Conservation (phyloP, 768 basidiomycete genomes). For the Cyclocybe cylindracea region DNA sequence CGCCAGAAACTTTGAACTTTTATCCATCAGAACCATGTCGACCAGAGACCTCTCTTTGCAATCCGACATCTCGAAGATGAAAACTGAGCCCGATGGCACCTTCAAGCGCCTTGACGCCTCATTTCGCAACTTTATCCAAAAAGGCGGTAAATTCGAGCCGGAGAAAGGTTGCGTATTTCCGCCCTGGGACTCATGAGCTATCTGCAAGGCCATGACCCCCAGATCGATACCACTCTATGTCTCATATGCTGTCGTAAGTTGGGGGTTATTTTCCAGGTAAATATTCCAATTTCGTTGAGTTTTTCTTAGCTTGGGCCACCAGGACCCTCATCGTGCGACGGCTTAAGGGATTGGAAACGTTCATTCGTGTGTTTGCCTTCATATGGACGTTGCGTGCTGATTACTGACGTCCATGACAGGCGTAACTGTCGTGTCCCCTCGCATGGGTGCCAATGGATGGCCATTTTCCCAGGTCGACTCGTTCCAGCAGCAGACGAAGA, state of each 20-base stretch:
- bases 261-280: background rate
- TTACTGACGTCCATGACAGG: constrained; percentile 40
- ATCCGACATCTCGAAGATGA: constrained; percentile 57
- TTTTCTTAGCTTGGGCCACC: constrained; percentile 82
- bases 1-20: background rate
- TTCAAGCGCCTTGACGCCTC: constrained; percentile 53
- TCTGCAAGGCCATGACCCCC: no score
- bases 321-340: constrained; percentile 86
- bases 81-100: constrained; percentile 58
- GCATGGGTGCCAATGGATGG: constrained; percentile 86
- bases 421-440: constrained; percentile 82
- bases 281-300: background rate
- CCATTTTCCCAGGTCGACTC: constrained; percentile 72
- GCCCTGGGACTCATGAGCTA: background rate
- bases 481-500: constrained; percentile 73
- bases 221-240: constrained; percentile 94
- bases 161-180: constrained; percentile 62
- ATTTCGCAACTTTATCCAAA: constrained; percentile 59
- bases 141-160: constrained; percentile 48
- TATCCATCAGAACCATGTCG: constrained; percentile 8
- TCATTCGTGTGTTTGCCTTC: constrained; percentile 60
- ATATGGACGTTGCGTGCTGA: background rate
- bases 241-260: constrained; percentile 80
- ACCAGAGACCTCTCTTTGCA: constrained; percentile 21
- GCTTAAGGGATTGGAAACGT: constrained; percentile 87